Percentiles rank a stretch among this genome's conserved stretches.
These are phyloP conservation scores for Ustilago shanxiensis DNA, from an alignment of 1,284 basidiomycete genomes.

Conservation along the genomic window DNA sequence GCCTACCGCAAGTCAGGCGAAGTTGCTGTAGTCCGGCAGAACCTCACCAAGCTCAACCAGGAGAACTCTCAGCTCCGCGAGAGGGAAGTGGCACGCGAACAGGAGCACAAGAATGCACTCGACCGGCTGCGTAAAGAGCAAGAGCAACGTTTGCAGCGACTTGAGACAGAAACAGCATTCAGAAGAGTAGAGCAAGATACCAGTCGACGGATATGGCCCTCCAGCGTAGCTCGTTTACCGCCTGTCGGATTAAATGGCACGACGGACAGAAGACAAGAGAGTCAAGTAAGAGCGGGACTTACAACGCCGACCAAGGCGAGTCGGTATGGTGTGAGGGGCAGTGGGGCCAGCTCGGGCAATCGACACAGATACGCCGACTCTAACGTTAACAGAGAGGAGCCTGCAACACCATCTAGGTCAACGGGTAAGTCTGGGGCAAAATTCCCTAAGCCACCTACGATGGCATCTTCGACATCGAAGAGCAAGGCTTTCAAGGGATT, in stretches of 20 bases:
- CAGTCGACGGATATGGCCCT: constrained; percentile 57
- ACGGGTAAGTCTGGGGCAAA: constrained; percentile 15
- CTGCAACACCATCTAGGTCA: constrained; percentile 36
- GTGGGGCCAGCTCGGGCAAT: constrained; percentile 36
- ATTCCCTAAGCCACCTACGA: constrained; percentile 26
- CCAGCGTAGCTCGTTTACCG: constrained; percentile 48
- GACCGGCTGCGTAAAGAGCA: constrained; percentile 56
- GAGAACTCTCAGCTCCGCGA: constrained; percentile 54
- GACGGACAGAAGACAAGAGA: constrained; percentile 37
- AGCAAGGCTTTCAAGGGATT: constrained; percentile 34
- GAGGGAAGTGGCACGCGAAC: constrained; percentile 46
- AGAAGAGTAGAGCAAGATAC: constrained; percentile 63
- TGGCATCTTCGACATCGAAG: constrained; percentile 29
- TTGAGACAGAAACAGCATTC: constrained; percentile 59
- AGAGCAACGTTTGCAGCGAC: constrained; percentile 47
- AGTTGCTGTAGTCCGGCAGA: constrained; percentile 57
- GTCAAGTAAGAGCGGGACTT: constrained; percentile 44
- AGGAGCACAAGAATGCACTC: constrained; percentile 45
- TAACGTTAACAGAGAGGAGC: constrained; percentile 27
- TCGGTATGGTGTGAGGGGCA: constrained; percentile 20
- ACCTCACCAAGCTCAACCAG: constrained; percentile 52
- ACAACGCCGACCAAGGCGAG: constrained; percentile 46
- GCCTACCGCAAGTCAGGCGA: constrained; percentile 58
- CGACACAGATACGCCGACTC: constrained; percentile 24
- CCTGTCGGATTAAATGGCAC: constrained; percentile 27